phyloP scores from a whole-genome alignment of 352 stramenopile genomes.

The Globisporangium canariense region DNA sequence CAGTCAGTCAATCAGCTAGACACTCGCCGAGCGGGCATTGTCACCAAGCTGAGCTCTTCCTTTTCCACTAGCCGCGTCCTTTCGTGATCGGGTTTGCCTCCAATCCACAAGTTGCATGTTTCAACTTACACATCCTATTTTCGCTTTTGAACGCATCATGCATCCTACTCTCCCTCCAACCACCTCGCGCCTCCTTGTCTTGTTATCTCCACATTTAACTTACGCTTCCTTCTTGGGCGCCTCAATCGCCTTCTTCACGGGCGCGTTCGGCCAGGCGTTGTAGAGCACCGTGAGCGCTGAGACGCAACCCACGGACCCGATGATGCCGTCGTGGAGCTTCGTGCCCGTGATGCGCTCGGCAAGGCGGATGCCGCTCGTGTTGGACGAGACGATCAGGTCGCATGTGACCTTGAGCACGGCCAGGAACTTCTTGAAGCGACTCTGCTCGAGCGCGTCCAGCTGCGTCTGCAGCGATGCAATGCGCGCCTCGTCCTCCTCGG shows the following conservation, averaged over 20 bases:
- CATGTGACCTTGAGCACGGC: slow-evolving; percentile 82
- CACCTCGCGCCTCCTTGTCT: too few species aligned
- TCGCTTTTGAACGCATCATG: too few species aligned
- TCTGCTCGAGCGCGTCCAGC: slow-evolving; percentile 52
- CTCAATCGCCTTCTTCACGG: slow-evolving; percentile 19
- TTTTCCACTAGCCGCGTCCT: slow-evolving; percentile 6
- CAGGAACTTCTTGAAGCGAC: slow-evolving; percentile 78
- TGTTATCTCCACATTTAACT: background rate
- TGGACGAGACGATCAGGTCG: slow-evolving; percentile 85
- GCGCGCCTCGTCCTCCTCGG: slow-evolving; percentile 58
- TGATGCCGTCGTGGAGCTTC: slow-evolving; percentile 84
- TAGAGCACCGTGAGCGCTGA: slow-evolving; percentile 83
- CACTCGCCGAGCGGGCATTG: background rate
- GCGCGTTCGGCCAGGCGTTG: slow-evolving; percentile 69
- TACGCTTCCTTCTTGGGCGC: slow-evolving; percentile 16
- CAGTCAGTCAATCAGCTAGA: background rate
- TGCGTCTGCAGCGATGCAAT: slow-evolving; percentile 53
- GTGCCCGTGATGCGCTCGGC: slow-evolving; percentile 71
- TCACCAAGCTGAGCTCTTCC: background rate
- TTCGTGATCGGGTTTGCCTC: background rate
- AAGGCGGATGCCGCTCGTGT: slow-evolving; percentile 74
- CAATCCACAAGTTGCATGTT: background rate
- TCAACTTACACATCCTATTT: background rate
- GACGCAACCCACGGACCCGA: slow-evolving; percentile 73
- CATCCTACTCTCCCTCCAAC: too few species aligned